A percentile compares a stretch with the other conserved stretches of the same genome.
Evolutionary conservation across 805 yeast species (phyloP).

Genomic region (Hanseniaspora vineae): DNA sequence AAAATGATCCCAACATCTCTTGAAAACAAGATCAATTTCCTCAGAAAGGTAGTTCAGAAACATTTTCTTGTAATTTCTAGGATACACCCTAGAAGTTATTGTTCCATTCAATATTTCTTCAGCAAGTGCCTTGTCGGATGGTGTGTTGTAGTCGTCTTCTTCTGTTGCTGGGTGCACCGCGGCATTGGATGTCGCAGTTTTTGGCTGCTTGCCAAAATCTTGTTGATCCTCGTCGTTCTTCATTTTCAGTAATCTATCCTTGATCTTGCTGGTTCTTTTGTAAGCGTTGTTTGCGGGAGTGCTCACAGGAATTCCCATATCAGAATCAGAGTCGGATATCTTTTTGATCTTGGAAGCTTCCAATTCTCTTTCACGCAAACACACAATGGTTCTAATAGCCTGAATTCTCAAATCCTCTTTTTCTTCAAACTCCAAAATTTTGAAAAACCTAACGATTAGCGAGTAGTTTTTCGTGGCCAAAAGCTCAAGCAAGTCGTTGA

Average conservation of each 20-base stretch:
- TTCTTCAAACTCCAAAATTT: conserved; percentile 71
- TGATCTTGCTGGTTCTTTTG: conserved; percentile 6
- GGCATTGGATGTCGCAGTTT: neutral
- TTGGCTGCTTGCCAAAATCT: neutral
- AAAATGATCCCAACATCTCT: conserved; percentile 40
- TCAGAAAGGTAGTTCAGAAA: conserved; percentile 47
- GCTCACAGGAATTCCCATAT: neutral
- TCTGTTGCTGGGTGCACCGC: neutral
- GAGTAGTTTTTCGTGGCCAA: conserved; percentile 55
- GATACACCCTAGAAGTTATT: conserved; percentile 29
- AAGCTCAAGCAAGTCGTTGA: conserved; percentile 58
- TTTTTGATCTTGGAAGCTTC: conserved; percentile 18
- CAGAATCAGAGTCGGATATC: conserved; percentile 12
- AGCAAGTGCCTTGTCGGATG: conserved; percentile 21
- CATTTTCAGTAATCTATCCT: neutral
- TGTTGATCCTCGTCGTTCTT: neutral
- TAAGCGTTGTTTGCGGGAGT: conserved; percentile 6
- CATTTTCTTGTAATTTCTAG: conserved; percentile 49
- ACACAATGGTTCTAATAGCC: conserved; percentile 22
- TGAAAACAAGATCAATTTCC: conserved; percentile 54
- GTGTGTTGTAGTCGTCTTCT: conserved; percentile 12
- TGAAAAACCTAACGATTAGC: conserved; percentile 57
- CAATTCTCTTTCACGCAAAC: conserved; percentile 19
- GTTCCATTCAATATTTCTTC: conserved; percentile 30
- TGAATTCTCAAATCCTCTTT: conserved; percentile 53